Evolutionary conservation across 345 rosid species (phyloP).

Genomic region (Linum usitatissimum): DNA sequence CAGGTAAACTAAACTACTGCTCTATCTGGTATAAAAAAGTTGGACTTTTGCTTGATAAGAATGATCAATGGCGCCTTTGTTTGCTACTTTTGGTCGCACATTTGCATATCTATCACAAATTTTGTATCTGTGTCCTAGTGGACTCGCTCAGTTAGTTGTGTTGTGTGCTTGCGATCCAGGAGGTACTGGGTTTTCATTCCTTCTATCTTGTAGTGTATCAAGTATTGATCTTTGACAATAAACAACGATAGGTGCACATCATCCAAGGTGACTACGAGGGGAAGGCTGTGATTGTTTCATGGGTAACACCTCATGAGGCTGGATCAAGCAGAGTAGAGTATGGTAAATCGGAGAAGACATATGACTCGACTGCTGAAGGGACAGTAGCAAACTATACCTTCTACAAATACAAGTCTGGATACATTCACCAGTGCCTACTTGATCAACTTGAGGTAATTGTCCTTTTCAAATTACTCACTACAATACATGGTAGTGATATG

Average conservation of each 20-base stretch:
- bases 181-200: too few species aligned
- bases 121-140: too few species aligned
- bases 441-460: constrained; percentile 65
- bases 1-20: constrained; percentile 56
- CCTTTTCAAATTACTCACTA: neutral
- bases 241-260: constrained; percentile 52
- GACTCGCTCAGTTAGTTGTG: too few species aligned
- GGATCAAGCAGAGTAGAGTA: constrained; percentile 49
- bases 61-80: neutral
- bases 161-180: too few species aligned
- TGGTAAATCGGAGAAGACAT: constrained; percentile 36
- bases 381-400: constrained; percentile 55
- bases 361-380: constrained; percentile 54
- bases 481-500: neutral
- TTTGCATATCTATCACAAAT: too few species aligned
- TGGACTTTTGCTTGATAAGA: neutral
- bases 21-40: neutral
- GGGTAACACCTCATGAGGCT: constrained; percentile 73
- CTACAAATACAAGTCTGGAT: constrained; percentile 70
- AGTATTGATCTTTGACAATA: too few species aligned
- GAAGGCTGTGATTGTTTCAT: constrained; percentile 71
- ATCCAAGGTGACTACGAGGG: constrained; percentile 95
- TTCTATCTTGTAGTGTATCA: too few species aligned
- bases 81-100: too few species aligned
- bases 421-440: constrained; percentile 68